phyloP scores from a whole-genome alignment of 148 eudicot species.

The Mesembryanthemum crystallinum region DNA sequence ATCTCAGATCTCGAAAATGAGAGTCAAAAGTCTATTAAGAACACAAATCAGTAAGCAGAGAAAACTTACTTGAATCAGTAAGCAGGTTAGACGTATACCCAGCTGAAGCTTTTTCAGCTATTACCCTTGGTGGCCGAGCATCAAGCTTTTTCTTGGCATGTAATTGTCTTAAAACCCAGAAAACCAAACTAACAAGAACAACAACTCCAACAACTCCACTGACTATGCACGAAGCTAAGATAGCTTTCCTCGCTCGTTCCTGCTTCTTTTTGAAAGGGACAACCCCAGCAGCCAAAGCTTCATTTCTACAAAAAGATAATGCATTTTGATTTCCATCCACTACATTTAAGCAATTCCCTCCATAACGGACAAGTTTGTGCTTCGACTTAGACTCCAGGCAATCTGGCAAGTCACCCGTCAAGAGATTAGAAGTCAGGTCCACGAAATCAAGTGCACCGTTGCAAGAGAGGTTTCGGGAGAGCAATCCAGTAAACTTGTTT shows the following conservation, averaged over 20 bases:
- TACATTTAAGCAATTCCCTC: slow-evolving; percentile 54
- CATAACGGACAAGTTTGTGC: slow-evolving; percentile 34
- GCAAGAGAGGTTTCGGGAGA: slow-evolving; percentile 49
- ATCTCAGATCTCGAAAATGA: background rate
- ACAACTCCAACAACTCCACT: slow-evolving; percentile 50
- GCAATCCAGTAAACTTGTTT: slow-evolving; percentile 70
- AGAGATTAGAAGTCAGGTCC: slow-evolving; percentile 65
- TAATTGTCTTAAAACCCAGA: slow-evolving; percentile 41
- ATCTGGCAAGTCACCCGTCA: slow-evolving; percentile 59
- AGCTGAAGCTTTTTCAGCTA: slow-evolving; percentile 50
- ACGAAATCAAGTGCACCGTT: slow-evolving; percentile 49
- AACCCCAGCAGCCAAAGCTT: slow-evolving; percentile 87
- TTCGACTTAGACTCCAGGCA: slow-evolving; percentile 45
- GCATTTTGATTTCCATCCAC: slow-evolving; percentile 49
- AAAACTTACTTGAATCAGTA: slow-evolving; percentile 69
- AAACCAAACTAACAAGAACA: slow-evolving; percentile 29
- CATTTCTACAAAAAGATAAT: slow-evolving; percentile 61
- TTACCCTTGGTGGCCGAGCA: slow-evolving; percentile 32
- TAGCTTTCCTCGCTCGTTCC: slow-evolving; percentile 32
- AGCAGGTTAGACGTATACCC: slow-evolving; percentile 53
- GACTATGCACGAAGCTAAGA: slow-evolving; percentile 44
- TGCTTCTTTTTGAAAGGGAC: slow-evolving; percentile 41
- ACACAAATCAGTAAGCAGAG: background rate
- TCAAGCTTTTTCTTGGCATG: slow-evolving; percentile 31
- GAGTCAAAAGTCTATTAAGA: background rate